Evolutionary conservation across 2,329 filamentous ascomycete species (phyloP).

Genomic region (Sporothrix inflata): DNA sequence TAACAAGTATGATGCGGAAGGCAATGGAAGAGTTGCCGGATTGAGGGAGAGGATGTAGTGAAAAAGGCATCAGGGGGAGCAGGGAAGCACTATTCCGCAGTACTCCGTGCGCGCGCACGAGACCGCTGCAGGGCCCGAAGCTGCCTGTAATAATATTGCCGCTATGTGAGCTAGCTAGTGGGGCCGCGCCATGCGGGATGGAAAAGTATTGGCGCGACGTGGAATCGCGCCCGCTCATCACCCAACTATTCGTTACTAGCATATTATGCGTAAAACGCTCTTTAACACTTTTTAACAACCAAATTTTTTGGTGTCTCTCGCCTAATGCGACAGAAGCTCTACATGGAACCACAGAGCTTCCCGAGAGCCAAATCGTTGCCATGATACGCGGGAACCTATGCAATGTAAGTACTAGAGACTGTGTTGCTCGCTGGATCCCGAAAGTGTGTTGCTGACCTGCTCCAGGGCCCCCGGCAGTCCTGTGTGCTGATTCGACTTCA

Average conservation of each 20-base stretch:
- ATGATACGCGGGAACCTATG: slow-evolving; percentile 31
- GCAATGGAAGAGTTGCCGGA: background rate
- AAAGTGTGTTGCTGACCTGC: background rate
- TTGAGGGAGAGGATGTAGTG: background rate
- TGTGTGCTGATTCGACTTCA: background rate
- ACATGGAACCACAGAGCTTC: slow-evolving; percentile 4
- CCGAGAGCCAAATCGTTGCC: slow-evolving; percentile 10
- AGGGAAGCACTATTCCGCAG: background rate
- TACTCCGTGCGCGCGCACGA: background rate
- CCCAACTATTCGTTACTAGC: background rate
- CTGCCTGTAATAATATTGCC: background rate
- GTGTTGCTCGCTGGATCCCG: background rate
- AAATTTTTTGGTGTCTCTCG: background rate
- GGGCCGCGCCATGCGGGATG: background rate
- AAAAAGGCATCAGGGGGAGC: background rate
- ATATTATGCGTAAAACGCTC: background rate
- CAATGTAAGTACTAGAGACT: slow-evolving; percentile 21
- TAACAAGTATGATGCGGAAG: background rate
- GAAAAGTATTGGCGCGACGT: slow-evolving; percentile 17
- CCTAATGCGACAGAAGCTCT: slow-evolving; percentile 9
- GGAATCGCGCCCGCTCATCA: background rate
- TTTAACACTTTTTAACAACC: background rate
- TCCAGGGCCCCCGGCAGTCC: slow-evolving; percentile 23
- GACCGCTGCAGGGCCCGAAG: background rate
- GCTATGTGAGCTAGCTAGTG: background rate